phyloP scores from a whole-genome alignment of 1,284 basidiomycete genomes.

The Kwoniella shivajii region DNA sequence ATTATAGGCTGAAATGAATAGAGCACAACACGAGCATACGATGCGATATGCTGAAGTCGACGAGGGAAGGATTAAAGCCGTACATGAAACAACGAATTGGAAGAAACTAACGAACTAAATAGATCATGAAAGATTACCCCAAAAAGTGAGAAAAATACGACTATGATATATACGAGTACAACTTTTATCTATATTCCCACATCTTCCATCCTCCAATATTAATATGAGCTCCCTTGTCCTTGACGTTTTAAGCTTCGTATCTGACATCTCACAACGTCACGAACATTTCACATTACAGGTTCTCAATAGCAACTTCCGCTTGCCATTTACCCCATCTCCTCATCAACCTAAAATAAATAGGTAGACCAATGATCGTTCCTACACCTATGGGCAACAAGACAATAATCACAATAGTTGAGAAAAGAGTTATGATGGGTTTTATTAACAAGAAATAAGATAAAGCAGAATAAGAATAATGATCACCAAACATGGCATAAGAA shows the following conservation, averaged over 20 bases:
- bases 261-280: background rate
- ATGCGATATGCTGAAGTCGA: too few relatives aligned
- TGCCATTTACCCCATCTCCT: conserved; percentile 49
- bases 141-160: too few relatives aligned
- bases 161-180: too few relatives aligned
- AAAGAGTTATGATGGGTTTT: conserved; percentile 50
- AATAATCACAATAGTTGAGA: conserved; percentile 44
- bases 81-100: too few relatives aligned
- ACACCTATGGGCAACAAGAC: conserved; percentile 39
- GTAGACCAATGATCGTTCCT: conserved; percentile 38
- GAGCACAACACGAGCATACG: too few relatives aligned
- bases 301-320: conserved; percentile 47
- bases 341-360: conserved; percentile 40
- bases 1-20: too few relatives aligned
- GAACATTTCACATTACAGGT: conserved; percentile 39
- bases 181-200: too few relatives aligned
- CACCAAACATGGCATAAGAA: conserved; percentile 51
- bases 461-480: conserved; percentile 52
- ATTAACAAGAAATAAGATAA: conserved; percentile 52
- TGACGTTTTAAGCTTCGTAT: background rate
- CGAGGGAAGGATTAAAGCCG: too few relatives aligned
- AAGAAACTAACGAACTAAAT: too few relatives aligned
- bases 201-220: too few relatives aligned
- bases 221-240: too few relatives aligned
- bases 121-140: too few relatives aligned